Conservation (phyloP, 805 yeast species). For the Monosporozyma unispora region DNA sequence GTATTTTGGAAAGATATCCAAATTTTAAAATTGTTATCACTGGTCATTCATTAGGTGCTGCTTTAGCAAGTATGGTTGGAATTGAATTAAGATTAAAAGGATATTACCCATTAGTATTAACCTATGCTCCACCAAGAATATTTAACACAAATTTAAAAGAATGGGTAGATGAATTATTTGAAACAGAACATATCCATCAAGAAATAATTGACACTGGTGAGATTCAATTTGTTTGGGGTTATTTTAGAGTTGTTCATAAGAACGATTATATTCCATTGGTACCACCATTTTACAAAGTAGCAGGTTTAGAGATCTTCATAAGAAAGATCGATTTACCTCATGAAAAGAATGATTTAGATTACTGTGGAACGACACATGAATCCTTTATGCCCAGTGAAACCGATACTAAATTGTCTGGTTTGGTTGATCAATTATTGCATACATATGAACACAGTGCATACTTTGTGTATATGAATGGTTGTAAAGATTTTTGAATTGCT, state of each 20-base stretch:
- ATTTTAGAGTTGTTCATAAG: conserved; percentile 47
- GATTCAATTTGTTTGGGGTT: conserved; percentile 30
- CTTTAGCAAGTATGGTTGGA: conserved; percentile 54
- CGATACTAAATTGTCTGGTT: conserved; percentile 1
- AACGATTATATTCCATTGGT: conserved; percentile 50
- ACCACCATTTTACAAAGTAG: conserved; percentile 46
- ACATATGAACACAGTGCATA: conserved; percentile 33
- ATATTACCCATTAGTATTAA: conserved; percentile 42
- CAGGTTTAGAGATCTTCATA: conserved; percentile 45
- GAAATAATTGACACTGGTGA: conserved; percentile 17
- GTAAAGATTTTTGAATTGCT: conserved; percentile 20
- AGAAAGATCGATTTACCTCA: conserved; percentile 31
- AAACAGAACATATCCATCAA: conserved; percentile 29
- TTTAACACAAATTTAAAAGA: conserved; percentile 44
- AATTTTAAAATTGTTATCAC: conserved; percentile 44
- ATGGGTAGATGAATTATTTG: conserved; percentile 45
- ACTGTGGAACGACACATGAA: conserved; percentile 14
- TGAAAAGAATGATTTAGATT: conserved; percentile 17
- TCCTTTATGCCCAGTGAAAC: conserved; percentile 1
- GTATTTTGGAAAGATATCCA: conserved; percentile 32
- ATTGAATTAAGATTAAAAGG: conserved; percentile 52
- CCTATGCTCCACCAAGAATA: conserved; percentile 58
- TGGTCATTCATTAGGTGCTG: conserved; percentile 78
- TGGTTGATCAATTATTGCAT: conserved; percentile 19
- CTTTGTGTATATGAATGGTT: conserved; percentile 30